These are phyloP conservation scores for Lactuca sativa DNA, from an alignment of 129 eudicot species.

Conservation along the genomic window DNA sequence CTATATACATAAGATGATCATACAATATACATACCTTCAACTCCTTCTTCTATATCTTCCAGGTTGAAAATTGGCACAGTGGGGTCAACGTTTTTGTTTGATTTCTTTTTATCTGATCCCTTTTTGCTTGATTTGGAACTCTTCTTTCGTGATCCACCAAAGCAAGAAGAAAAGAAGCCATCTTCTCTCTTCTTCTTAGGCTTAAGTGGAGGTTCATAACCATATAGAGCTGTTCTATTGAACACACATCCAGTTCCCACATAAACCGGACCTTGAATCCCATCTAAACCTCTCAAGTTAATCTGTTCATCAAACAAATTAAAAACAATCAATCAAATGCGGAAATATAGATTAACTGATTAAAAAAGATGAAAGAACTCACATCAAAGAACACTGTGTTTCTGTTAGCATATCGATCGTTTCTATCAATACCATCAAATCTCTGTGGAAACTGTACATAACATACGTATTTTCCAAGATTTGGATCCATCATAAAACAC, in stretches of 20 bases:
- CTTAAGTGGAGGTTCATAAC: slow-evolving; percentile 95
- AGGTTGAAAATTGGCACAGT: slow-evolving; percentile 93
- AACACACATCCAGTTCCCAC: slow-evolving; percentile 99
- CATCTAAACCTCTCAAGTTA: slow-evolving; percentile 99
- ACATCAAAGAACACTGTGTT: slow-evolving; percentile 99
- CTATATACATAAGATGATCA: background rate
- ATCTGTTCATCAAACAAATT: slow-evolving; percentile 48
- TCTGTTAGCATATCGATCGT: slow-evolving; percentile 97
- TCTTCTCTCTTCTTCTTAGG: slow-evolving; percentile 86
- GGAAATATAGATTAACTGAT: background rate
- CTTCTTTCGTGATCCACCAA: slow-evolving; percentile 78
- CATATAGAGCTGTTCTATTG: slow-evolving; percentile 98
- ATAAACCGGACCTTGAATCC: slow-evolving; percentile 99
- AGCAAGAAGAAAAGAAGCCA: slow-evolving; percentile 77
- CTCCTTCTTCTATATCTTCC: slow-evolving; percentile 98
- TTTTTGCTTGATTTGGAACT: slow-evolving; percentile 78
- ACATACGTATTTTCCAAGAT: slow-evolving; percentile 98
- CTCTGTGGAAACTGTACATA: slow-evolving; percentile 99
- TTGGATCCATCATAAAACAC: slow-evolving; percentile 99
- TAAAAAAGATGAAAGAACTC: slow-evolving; percentile 38
- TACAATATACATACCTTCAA: slow-evolving; percentile 67
- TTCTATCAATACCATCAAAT: slow-evolving; percentile 96
- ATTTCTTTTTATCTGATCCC: slow-evolving; percentile 92
- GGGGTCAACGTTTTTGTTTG: slow-evolving; percentile 89
- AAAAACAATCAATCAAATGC: background rate